Base-by-base conservation (phyloP, 208 protist species). In the Crithidia mellificae region DNA sequence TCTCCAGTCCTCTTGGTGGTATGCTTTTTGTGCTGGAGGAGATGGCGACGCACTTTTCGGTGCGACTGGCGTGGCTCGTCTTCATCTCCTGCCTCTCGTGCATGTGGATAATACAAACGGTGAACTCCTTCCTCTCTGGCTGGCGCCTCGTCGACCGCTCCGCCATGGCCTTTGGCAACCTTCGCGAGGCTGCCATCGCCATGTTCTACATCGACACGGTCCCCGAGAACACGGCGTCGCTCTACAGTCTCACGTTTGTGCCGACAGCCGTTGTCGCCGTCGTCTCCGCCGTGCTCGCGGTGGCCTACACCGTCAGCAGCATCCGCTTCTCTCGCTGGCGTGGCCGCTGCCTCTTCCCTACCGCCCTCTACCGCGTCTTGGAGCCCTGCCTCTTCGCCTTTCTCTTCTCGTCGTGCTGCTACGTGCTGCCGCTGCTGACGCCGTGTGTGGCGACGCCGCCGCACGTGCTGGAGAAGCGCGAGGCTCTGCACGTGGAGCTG, bases 11-110 rank as follows among this genome's bases (percentile, higher is more conserved):
- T 8, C 83, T 97, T 47, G 95, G 92, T 36, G 95, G 95, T 8
- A 72, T 96, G 68, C 68, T 97, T 20, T 98, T 98, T 69, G 81
- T 90, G 38, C 71, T 97, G 63, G 95, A 98, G 63, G 95, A 97
- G 65, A 85, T 87, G 64, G 78, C 87, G n/a, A 86, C 88, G 0
- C 83, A 91, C 72, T 97, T 92, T 63, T 74, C 78, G 2, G 80
- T 79, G 15, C 77, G 68, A 29, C 71, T 96, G 44, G 91, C 90
- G 17, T 96, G 87, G 79, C 75, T 91, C 56, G 88, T 92, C 14
- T 95, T 98, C 43, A 85, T 96, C 36, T 81, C 85, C 5, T 88
- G 83, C 57, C 77, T 97, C 22, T 80, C 85, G 17, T 89, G 80
- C 71, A 88, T 95, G 88, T 81, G 88, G 63, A 75, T 80, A 30